Evolutionary conservation across 169 alveolate species (phyloP).

Genomic region (Plasmodium falciparum): DNA sequence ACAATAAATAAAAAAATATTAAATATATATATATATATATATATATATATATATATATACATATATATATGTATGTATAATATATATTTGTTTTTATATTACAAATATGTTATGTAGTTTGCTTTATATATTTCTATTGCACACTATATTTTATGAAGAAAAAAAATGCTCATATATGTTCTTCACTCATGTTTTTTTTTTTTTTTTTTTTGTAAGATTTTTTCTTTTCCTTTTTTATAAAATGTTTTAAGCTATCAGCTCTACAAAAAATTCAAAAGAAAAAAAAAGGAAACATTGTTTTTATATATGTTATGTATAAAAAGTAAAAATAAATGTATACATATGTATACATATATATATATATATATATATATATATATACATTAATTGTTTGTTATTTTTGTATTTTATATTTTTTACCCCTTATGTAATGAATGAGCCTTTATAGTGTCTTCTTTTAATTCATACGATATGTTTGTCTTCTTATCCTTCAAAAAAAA

Average conservation of each 20-base stretch:
- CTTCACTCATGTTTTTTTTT: conserved; percentile 6
- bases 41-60: too few species aligned
- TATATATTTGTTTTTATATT: too few species aligned
- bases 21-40: too few species aligned
- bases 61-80: too few species aligned
- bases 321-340: not conserved
- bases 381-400: not conserved
- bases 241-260: conserved; percentile 31
- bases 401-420: conserved; percentile 10
- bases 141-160: too few species aligned
- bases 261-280: conserved; percentile 16
- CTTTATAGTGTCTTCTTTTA: conserved; percentile 32
- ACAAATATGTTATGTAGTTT: too few species aligned
- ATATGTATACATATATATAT: not conserved
- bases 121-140: too few species aligned
- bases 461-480: conserved; percentile 1
- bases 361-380: not conserved
- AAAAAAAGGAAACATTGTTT: not conserved
- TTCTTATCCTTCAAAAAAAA: conserved; percentile 30
- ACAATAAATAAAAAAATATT: too few species aligned
- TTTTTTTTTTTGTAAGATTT: conserved; percentile 14
- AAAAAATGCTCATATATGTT: not conserved
- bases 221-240: conserved; percentile 58
- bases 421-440: conserved; percentile 48
- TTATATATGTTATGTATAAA: not conserved